These are phyloP conservation scores for Euphorbia tirucalli DNA, from an alignment of 345 rosid species.

Conservation along the genomic window DNA sequence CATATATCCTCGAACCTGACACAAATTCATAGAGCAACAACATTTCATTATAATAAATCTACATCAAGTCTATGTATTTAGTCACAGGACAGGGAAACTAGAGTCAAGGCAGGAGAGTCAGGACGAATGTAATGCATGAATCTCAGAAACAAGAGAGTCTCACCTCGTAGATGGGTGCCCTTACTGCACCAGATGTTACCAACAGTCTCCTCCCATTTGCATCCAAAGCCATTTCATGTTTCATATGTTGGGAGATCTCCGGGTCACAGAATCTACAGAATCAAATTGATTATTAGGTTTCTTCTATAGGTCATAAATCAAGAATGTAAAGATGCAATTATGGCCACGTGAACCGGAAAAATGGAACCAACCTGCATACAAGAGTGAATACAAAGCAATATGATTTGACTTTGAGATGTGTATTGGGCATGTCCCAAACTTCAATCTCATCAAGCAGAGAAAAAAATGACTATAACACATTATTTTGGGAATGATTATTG, in stretches of 20 bases:
- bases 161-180: constrained; percentile 68
- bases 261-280: constrained; percentile 36
- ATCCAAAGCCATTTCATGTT: constrained; percentile 68
- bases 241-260: constrained; percentile 31
- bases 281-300: background rate
- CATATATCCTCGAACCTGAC: constrained; percentile 48
- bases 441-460: background rate
- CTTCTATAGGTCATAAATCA: background rate
- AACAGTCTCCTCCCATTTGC: constrained; percentile 48
- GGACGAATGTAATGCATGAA: background rate
- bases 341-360: background rate
- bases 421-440: background rate
- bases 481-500: background rate
- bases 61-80: background rate
- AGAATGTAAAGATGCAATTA: background rate
- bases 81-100: background rate
- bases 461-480: background rate
- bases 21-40: background rate
- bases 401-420: background rate
- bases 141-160: background rate
- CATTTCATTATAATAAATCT: background rate
- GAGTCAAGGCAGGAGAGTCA: background rate
- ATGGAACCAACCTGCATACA: background rate
- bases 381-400: too few species aligned
- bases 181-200: constrained; percentile 52